A percentile compares a stretch with the other conserved stretches of the same genome.
Conservation (phyloP, 306 rosid genomes). For the Vigna trinervia region DNA sequence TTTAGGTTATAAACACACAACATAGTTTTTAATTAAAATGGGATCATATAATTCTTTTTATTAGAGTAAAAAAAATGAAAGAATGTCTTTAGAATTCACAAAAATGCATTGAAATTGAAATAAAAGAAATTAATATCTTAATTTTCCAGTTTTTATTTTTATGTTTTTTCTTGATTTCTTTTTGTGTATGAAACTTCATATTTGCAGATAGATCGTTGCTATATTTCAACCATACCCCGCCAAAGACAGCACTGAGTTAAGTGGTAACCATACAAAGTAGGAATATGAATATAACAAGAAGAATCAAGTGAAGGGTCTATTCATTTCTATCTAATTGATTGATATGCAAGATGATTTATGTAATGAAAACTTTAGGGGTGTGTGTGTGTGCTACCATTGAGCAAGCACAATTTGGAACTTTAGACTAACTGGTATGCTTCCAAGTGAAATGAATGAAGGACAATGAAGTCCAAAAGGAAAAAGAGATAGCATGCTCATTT, state of each 20-base stretch:
- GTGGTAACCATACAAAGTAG: constrained; percentile 35
- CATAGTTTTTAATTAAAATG: no score
- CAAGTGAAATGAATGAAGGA: constrained; percentile 31
- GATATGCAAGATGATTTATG: no score
- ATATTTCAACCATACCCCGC: not conserved
- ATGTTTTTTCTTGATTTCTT: not conserved
- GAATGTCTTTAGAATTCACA: no score
- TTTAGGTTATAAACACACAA: no score
- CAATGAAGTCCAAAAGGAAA: constrained; percentile 32
- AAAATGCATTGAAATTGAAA: no score
- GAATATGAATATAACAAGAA: constrained; percentile 48
- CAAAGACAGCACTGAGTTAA: not conserved
- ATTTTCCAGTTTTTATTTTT: no score
- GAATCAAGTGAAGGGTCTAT: constrained; percentile 42
- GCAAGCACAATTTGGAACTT: constrained; percentile 40
- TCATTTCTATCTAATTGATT: constrained; percentile 35
- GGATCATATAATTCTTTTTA: no score
- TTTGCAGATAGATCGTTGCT: not conserved
- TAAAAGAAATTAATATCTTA: no score
- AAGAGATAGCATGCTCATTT: constrained; percentile 5
- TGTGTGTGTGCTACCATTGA: constrained; percentile 15
- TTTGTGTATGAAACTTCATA: not conserved
- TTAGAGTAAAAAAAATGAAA: no score
- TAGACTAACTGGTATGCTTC: constrained; percentile 31
- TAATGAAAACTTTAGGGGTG: constrained; percentile 16